Evolutionary conservation across 306 rosid species (phyloP).

Genomic region (Amphicarpaea edgeworthii): DNA sequence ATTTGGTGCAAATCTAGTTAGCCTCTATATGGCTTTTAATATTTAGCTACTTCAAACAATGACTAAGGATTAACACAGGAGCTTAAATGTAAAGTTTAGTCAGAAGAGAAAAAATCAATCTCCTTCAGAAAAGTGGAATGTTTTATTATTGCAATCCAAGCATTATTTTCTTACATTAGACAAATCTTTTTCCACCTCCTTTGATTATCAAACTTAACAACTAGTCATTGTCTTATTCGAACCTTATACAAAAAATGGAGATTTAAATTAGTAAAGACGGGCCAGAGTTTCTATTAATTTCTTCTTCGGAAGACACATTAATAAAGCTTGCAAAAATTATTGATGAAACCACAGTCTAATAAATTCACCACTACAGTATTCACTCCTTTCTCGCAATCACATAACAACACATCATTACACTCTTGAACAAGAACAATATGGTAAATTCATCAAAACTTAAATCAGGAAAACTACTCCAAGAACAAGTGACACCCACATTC

Average conservation of each 20-base stretch:
- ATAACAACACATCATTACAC: neutral
- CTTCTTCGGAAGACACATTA: neutral
- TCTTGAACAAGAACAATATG: neutral
- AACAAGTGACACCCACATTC: conserved; percentile 38
- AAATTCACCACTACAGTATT: neutral
- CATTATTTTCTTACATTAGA: neutral
- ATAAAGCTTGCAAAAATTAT: neutral
- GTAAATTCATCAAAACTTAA: neutral
- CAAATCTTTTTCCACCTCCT: neutral
- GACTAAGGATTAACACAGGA: too few species aligned
- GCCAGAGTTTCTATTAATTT: neutral
- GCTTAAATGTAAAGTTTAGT: neutral
- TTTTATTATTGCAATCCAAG: neutral
- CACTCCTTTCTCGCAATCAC: neutral
- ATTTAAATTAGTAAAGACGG: neutral
- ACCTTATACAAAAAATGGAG: neutral
- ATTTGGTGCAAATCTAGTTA: neutral
- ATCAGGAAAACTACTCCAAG: neutral
- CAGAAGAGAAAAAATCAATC: neutral
- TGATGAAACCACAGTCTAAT: neutral
- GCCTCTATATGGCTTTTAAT: neutral
- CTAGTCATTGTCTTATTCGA: neutral
- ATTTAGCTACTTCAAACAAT: neutral
- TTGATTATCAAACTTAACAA: neutral
- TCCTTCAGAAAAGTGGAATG: neutral